phyloP scores from a whole-genome alignment of 2,329 filamentous ascomycete species.

The Blastomyces gilchristii region DNA sequence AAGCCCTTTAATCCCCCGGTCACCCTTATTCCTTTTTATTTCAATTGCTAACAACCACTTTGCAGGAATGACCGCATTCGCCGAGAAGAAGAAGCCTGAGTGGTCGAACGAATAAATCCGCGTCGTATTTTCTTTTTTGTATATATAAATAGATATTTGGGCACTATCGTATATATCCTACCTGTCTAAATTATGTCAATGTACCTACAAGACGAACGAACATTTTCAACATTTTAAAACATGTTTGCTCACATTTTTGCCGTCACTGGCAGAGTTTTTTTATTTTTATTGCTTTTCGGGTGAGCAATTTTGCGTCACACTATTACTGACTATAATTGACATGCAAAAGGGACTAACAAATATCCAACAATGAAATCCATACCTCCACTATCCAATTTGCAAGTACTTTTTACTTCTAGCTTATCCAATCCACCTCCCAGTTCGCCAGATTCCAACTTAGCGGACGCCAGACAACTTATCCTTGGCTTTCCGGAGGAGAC shows the following conservation, averaged over 20 bases:
- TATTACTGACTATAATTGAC: neutral
- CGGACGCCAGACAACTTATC: constrained; percentile 10
- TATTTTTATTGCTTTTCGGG: neutral
- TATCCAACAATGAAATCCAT: neutral
- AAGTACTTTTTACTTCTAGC: constrained; percentile 1
- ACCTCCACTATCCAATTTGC: neutral
- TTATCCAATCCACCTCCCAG: neutral
- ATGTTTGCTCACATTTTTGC: neutral
- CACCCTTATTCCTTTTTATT: neutral
- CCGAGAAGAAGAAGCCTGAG: constrained; percentile 83
- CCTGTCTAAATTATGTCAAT: neutral
- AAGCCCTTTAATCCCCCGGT: neutral
- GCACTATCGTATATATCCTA: constrained; percentile 1
- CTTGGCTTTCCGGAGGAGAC: constrained; percentile 5
- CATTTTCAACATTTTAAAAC: neutral
- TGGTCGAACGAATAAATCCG: constrained; percentile 65
- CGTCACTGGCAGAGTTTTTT: neutral
- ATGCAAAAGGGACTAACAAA: neutral
- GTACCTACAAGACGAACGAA: neutral
- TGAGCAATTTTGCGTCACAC: neutral
- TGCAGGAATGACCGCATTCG: constrained; percentile 75
- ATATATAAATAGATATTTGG: constrained; percentile 2
- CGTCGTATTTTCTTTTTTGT: neutral
- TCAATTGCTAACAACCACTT: constrained; percentile 1
- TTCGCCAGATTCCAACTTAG: neutral